These are phyloP conservation scores for Leucocoprinus gongylophorus DNA, from an alignment of 1,284 basidiomycete genomes.

Conservation along the genomic window DNA sequence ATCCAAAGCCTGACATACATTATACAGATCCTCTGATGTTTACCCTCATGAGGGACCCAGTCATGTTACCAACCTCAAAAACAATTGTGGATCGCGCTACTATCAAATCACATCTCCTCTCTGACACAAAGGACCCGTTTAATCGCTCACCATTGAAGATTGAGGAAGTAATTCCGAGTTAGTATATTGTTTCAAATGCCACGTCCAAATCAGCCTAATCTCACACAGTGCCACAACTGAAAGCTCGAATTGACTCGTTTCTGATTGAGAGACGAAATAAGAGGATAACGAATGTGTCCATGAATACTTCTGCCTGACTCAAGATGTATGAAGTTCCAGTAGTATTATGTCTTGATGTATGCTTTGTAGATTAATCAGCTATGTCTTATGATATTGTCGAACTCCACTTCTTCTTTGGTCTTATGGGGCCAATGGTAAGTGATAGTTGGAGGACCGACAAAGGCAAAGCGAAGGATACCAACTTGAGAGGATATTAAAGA, in stretches of 20 bases:
- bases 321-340: background rate
- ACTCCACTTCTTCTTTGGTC: no score
- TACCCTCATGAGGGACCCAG: constrained; percentile 95
- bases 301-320: constrained; percentile 13
- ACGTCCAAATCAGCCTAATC: background rate
- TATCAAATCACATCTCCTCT: constrained; percentile 92
- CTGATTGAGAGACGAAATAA: constrained; percentile 34
- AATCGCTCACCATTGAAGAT: constrained; percentile 76
- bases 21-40: constrained; percentile 87
- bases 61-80: constrained; percentile 81
- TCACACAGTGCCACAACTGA: constrained; percentile 35
- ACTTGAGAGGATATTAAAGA: no score
- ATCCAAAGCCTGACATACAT: constrained; percentile 12
- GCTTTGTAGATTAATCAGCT: no score
- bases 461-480: no score
- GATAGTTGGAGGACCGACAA: no score
- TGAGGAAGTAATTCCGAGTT: constrained; percentile 76
- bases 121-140: constrained; percentile 89
- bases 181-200: constrained; percentile 19
- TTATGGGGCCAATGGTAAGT: no score
- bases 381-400: no score
- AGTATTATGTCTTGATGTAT: background rate
- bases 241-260: constrained; percentile 39
- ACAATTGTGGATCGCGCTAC: constrained; percentile 84
- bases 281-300: constrained; percentile 16